Base-by-base conservation (phyloP, 2,329 filamentous ascomycete species). In the Zarea fungicola region DNA sequence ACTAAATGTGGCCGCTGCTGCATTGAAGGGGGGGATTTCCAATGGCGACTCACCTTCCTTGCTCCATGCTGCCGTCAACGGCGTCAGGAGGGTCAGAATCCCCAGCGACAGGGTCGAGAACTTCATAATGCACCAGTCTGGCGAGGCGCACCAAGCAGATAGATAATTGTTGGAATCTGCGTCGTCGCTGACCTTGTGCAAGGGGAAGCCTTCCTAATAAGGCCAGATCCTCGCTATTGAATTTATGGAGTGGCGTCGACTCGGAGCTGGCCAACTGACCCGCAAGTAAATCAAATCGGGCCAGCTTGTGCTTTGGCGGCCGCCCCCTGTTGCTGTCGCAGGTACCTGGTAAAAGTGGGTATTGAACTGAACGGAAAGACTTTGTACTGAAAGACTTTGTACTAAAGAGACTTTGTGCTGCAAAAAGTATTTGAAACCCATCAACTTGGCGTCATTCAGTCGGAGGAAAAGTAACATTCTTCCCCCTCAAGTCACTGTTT, bases 11-110 rank as follows among this genome's bases (percentile, higher is more conserved):
- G 40, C 42, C 37, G 48, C 10, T 40, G 32, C 45, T 42, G 19
- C 19, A 21, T 23, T 13, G 35, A 23, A 14, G 37, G 32, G 16
- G 32, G 37, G 19, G 43, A 22, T 14, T 16, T 14, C 19, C n/a
- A n/a, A n/a, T n/a, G n/a, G n/a, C n/a, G 16, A 65, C 74, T 58
- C 69, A 87, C 88, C 88, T 78, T 95, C 89, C 69, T 93, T 93
- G 50, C 81, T 83, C 89, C 90, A 96, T 40, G 88, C 88, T 42
- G 83, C 79, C 52, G 80, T 80, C 54, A 91, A 68, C 32, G 82
- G 76, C 52, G 78, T 79, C 56, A 89, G 69, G 58, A 85, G 70
- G 71, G 81, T 80, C 66, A 88, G 69, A 52, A 92, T 77, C 66
- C 87, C 76, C 57, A 92, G 61, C 46, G 85, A 77, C 59, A 87